Conservation (phyloP, 2,329 filamentous ascomycete genomes). For the Chaetothyriales sp. region DNA sequence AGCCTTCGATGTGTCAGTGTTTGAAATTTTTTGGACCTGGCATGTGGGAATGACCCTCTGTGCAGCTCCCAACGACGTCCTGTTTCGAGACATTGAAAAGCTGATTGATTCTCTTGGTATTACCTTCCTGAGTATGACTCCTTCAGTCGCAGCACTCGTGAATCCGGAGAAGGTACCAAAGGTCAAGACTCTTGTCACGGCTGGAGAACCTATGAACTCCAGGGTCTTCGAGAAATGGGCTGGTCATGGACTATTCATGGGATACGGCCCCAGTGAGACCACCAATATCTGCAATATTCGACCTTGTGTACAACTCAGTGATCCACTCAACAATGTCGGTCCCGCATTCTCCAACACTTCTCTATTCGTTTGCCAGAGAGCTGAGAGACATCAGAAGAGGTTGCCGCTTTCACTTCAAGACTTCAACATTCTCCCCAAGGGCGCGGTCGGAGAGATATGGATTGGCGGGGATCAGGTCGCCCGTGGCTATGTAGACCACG, state of each 20-base stretch:
- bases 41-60: slow-evolving; percentile 63
- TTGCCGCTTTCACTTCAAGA: slow-evolving; percentile 19
- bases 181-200: slow-evolving; percentile 63
- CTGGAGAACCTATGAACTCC: slow-evolving; percentile 64
- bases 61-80: slow-evolving; percentile 54
- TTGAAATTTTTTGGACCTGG: slow-evolving; percentile 83
- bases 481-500: slow-evolving; percentile 53
- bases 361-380: slow-evolving; percentile 39
- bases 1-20: slow-evolving; percentile 74
- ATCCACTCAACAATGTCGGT: slow-evolving; percentile 63
- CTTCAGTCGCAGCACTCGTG: slow-evolving; percentile 67
- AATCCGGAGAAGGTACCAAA: slow-evolving; percentile 51
- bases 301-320: slow-evolving; percentile 38
- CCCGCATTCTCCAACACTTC: slow-evolving; percentile 61
- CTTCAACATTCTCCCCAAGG: slow-evolving; percentile 47
- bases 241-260: slow-evolving; percentile 52
- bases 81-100: slow-evolving; percentile 57
- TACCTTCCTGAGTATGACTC: slow-evolving; percentile 73
- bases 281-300: slow-evolving; percentile 77
- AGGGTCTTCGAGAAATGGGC: slow-evolving; percentile 57
- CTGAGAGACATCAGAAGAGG: not conserved
- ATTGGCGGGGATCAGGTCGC: slow-evolving; percentile 73
- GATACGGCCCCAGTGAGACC: slow-evolving; percentile 71
- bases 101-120: slow-evolving; percentile 48
- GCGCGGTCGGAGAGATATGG: slow-evolving; percentile 67